Conservation (phyloP, 352 stramenopile genomes). For the Plasmopara halstedii region DNA sequence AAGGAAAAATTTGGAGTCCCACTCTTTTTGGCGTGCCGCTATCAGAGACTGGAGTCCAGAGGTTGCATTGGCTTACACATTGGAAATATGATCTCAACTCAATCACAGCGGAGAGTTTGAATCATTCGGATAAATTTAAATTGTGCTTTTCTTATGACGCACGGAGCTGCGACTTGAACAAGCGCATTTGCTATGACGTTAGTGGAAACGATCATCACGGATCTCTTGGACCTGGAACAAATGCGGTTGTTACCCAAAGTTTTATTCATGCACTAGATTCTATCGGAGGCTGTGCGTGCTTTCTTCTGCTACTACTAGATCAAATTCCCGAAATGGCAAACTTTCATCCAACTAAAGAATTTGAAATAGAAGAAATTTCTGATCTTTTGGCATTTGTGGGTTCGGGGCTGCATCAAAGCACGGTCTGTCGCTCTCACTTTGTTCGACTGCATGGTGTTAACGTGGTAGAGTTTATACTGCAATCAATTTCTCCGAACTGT, state of each 20-base stretch:
- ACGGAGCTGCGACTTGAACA: conserved; percentile 46
- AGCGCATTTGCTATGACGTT: conserved; percentile 56
- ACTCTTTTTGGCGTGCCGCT: conserved; percentile 66
- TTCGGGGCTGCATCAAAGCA: conserved; percentile 43
- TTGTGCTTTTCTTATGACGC: conserved; percentile 79
- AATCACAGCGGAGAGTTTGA: conserved; percentile 52
- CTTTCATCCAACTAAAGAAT: conserved; percentile 65
- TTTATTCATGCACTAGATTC: conserved; percentile 59
- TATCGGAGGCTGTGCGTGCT: conserved; percentile 60
- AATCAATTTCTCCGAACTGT: conserved; percentile 67
- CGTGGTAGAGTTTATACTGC: conserved; percentile 67
- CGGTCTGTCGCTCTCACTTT: conserved; percentile 67
- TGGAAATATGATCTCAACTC: conserved; percentile 65
- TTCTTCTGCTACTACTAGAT: conserved; percentile 64
- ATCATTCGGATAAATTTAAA: conserved; percentile 63
- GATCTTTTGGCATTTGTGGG: conserved; percentile 57
- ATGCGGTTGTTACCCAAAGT: conserved; percentile 48
- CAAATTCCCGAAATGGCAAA: conserved; percentile 73
- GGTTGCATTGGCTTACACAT: conserved; percentile 67
- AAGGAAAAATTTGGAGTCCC: conserved; percentile 69
- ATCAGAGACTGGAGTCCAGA: conserved; percentile 54
- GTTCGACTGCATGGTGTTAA: conserved; percentile 57
- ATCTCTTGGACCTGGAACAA: conserved; percentile 59
- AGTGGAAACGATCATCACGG: conserved; percentile 72
- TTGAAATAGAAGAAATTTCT: conserved; percentile 59